Percentiles rank a stretch among this genome's conserved stretches.
Evolutionary conservation across 2,329 filamentous ascomycete genomes (phyloP).

Genomic region (Coniochaeta hoffmannii): DNA sequence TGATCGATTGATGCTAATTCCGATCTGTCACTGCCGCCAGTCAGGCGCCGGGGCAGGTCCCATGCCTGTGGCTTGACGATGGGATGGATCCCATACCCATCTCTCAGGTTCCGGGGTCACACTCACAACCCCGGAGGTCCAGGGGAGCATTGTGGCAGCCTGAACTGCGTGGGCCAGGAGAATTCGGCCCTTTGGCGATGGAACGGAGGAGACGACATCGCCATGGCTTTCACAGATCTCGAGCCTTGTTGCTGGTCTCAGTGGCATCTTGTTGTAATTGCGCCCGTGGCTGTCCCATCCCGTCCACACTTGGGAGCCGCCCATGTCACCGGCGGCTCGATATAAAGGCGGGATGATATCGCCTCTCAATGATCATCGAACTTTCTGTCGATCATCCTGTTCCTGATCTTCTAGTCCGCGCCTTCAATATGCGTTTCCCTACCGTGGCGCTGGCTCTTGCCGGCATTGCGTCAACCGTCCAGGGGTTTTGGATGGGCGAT

Average conservation of each 20-base stretch:
- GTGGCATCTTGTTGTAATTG: background rate
- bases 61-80: background rate
- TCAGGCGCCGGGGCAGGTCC: background rate
- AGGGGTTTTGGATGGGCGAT: conserved; percentile 24
- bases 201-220: conserved; percentile 1
- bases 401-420: background rate
- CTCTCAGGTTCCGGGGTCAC: background rate
- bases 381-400: background rate
- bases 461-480: conserved; percentile 17
- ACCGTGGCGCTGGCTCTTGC: conserved; percentile 19
- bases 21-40: background rate
- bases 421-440: conserved; percentile 18
- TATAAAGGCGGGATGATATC: background rate
- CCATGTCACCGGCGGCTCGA: background rate
- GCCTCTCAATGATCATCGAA: background rate
- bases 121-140: background rate
- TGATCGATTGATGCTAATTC: background rate
- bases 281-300: background rate
- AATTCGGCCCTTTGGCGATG: conserved; percentile 2
- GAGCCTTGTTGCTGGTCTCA: background rate
- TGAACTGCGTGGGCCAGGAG: background rate
- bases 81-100: conserved; percentile 1
- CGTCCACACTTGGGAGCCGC: background rate
- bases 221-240: too few species aligned
- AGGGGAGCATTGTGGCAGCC: background rate